phyloP scores from a whole-genome alignment of 208 protist species.

The Entamoeba histolytica region DNA sequence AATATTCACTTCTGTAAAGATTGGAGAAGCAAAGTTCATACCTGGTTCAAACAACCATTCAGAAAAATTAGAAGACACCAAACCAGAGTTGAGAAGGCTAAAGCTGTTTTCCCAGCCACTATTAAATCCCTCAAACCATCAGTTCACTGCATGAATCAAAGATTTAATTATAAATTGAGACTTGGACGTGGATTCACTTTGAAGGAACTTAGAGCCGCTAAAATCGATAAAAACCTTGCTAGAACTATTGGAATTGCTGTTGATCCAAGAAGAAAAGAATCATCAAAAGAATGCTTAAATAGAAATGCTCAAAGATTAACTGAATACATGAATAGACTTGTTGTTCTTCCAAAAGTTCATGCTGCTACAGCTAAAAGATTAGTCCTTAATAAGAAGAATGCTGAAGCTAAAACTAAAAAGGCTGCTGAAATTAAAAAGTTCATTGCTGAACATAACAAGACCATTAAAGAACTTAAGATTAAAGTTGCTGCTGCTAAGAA shows the following conservation, averaged over 20 bases:
- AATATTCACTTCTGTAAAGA: constrained; percentile 80
- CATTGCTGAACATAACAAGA: not conserved
- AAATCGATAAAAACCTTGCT: constrained; percentile 52
- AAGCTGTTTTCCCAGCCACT: constrained; percentile 70
- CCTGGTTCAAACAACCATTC: constrained; percentile 53
- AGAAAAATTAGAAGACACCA: constrained; percentile 33
- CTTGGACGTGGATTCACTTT: constrained; percentile 77
- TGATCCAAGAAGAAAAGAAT: constrained; percentile 70
- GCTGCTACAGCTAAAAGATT: not conserved
- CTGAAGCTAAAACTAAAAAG: not conserved
- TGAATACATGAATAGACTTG: constrained; percentile 71
- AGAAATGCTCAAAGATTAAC: constrained; percentile 76
- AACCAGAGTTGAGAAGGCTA: constrained; percentile 47
- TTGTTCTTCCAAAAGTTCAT: constrained; percentile 21
- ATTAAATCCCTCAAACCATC: constrained; percentile 60
- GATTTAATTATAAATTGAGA: constrained; percentile 76
- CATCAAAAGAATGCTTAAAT: constrained; percentile 62
- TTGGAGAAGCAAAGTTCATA: constrained; percentile 59
- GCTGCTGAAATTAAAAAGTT: not conserved
- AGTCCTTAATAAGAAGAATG: not conserved
- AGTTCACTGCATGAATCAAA: constrained; percentile 65
- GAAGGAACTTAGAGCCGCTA: constrained; percentile 68
- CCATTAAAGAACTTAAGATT: not conserved
- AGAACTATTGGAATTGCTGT: constrained; percentile 76
- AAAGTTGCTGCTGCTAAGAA: not conserved